Percentiles rank a stretch among this genome's conserved stretches.
These are phyloP conservation scores for Tolypocladium pustulatum DNA, from an alignment of 2,329 filamentous ascomycete genomes.

Conservation along the genomic window DNA sequence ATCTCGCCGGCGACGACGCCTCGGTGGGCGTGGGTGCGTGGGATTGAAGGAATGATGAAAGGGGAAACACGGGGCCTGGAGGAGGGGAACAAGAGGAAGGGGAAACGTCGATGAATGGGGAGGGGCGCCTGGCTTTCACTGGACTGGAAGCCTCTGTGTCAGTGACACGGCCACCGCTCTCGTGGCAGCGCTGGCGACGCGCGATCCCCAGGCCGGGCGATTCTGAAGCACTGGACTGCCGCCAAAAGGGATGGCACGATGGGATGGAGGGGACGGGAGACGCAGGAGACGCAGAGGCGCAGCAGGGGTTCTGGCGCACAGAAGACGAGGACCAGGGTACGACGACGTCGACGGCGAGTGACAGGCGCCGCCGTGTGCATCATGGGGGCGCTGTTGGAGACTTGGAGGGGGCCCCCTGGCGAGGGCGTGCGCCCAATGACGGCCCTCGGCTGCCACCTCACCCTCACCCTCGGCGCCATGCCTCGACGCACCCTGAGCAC, in stretches of 20 bases:
- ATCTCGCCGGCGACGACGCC: not conserved
- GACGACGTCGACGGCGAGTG: not conserved
- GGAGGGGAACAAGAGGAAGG: slow-evolving; percentile 1
- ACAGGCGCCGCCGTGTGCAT: not conserved
- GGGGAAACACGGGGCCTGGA: not conserved
- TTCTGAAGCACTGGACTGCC: slow-evolving; percentile 10
- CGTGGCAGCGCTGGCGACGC: not conserved
- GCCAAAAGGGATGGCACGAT: slow-evolving; percentile 5
- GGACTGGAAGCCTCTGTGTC: no score
- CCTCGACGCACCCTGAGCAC: no score
- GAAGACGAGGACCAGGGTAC: not conserved
- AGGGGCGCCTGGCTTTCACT: not conserved
- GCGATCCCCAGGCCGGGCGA: not conserved
- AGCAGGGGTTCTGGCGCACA: not conserved
- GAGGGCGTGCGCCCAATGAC: not conserved
- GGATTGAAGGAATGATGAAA: slow-evolving; percentile 1
- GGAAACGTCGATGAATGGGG: not conserved
- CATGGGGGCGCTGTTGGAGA: not conserved
- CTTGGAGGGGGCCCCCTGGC: not conserved
- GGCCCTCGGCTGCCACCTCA: not conserved
- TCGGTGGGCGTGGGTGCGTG: not conserved
- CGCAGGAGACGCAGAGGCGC: slow-evolving; percentile 1
- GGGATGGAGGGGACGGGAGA: slow-evolving; percentile 1
- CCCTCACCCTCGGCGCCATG: no score
- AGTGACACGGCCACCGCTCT: not conserved